phyloP scores from a whole-genome alignment of 768 basidiomycete genomes.

The Lyophyllum atratum region DNA sequence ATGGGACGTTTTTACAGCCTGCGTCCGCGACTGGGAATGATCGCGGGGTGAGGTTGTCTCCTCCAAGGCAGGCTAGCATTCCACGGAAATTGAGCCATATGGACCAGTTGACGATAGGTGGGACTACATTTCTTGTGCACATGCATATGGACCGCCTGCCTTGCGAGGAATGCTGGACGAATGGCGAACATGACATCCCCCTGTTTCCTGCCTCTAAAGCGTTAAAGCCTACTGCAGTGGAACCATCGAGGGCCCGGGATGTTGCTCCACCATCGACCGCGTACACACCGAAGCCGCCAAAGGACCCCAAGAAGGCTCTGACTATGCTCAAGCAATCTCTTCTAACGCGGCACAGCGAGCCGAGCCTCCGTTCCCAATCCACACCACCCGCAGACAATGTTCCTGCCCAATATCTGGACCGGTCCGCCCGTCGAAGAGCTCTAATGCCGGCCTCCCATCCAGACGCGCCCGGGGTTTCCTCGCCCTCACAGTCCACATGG shows the following conservation, averaged over 20 bases:
- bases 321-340: conserved; percentile 64
- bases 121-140: conserved; percentile 71
- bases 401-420: conserved; percentile 53
- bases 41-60: conserved; percentile 57
- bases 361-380: conserved; percentile 19
- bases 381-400: conserved; percentile 13
- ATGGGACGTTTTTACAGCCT: conserved; percentile 71
- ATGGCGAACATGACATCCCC: conserved; percentile 57
- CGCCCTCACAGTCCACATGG: conserved; percentile 13
- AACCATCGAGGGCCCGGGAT: conserved; percentile 30
- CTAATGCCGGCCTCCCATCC: conserved; percentile 51
- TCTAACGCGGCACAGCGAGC: conserved; percentile 48
- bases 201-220: conserved; percentile 43
- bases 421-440: conserved; percentile 70
- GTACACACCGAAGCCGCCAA: conserved; percentile 26
- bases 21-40: conserved; percentile 25
- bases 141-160: conserved; percentile 64
- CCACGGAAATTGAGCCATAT: conserved; percentile 64
- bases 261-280: conserved; percentile 16
- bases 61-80: conserved; percentile 65
- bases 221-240: conserved; percentile 22
- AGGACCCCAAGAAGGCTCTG: conserved; percentile 66
- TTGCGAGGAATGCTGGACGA: conserved; percentile 61
- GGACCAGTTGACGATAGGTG: conserved; percentile 67
- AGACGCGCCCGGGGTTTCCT: conserved; percentile 53